Base-by-base conservation (phyloP, 257 asterid species). In the Plantago ovata region DNA sequence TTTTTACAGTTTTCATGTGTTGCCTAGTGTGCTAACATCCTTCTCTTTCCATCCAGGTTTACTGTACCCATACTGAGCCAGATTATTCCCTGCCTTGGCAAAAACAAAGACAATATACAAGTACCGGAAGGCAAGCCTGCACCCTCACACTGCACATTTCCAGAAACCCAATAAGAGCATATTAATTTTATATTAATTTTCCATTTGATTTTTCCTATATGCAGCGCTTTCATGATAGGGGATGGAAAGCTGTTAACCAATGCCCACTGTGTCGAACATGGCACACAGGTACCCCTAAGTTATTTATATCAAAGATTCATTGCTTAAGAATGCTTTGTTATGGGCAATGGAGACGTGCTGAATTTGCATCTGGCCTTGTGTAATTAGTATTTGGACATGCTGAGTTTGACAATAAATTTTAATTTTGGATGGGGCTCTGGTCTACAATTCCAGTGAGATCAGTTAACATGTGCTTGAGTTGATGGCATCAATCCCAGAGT, bases 1-100 rank as follows among this genome's bases (percentile, higher is more conserved):
- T 53, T 47, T 56, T 55, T 40, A 43, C 40, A 21, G 41, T 45
- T 48, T 20, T 50, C n/a, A n/a, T 58, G 13, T 52, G 45, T 47
- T 46, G 22, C 50, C 21, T 15, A 38, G n/a, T 48, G 47, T 62
- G 40, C 51, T 60, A 24, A 60, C 16, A 55, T 58, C 13, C 54
- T 49, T 15, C 40, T 43, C 43, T 15, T 57, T 55, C 53, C 66
- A 33, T 74, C 33, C 68, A 91, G 98, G 96, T 87, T 23, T 91
- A 91, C 71, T 87, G 96, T 75, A 87, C 91, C 28, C 98, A 91
- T 62, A 87, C 98, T 43, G 95, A 82, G 44, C 95, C 98, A 4
- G 95, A 91, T 65, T 85, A 91, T 74, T 91, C 98, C 70, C 98
- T 91, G 67, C 98, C 98, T 24, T 85, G 98, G 96, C 98, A 85